Evolutionary conservation across 2,329 filamentous ascomycete genomes (phyloP), one percentile per base, ranked within the genome.

Genomic region (Pezicula rhizophila): DNA sequence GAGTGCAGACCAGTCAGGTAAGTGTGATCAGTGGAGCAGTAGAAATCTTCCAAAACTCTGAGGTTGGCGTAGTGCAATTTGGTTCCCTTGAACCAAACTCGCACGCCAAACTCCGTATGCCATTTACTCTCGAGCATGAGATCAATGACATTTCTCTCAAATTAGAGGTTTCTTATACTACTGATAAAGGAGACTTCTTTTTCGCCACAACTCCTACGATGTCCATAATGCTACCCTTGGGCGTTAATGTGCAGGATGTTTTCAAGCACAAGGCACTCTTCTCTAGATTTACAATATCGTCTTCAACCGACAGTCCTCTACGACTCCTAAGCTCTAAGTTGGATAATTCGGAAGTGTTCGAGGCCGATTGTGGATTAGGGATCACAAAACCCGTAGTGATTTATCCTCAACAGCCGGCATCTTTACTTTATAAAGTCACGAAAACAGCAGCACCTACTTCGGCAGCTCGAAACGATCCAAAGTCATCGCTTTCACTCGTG

Each of bases 221-320:
- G 17, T 78, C 84, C 2, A 85, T 93, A 2, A 78, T 86, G 1
- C 73, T 99, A 4, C 88, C 89, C 0, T 75, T 99, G 3, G 91
- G 92, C 3, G 93, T 99, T 53, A 97, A 97, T 56, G 93, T 99
- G 5, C 91, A 97, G 60, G 93, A 99, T 59, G 81, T 95, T 25
- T 97, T 97, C 73, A 95, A 96, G 64, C 82, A 89, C 54, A 72
- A 82, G 7, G 77, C 81, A 0, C 75, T 97, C 0, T 93, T 93
- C 62, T 96, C 91, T 0, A 85, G 85, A 8, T 99, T 99, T 65
- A 95, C 88, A 12, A 85, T 99, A 46, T 90, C 89, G 11, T 90
- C 91, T 0, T 85, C 89, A 1, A 88, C 77, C 48, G 66, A 79
- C 20, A 83, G 85, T 26, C 93, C 93, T 0, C 66, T 97, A 8